Conservation (phyloP, 2,329 filamentous ascomycete genomes). For the Epichloe elymi region DNA sequence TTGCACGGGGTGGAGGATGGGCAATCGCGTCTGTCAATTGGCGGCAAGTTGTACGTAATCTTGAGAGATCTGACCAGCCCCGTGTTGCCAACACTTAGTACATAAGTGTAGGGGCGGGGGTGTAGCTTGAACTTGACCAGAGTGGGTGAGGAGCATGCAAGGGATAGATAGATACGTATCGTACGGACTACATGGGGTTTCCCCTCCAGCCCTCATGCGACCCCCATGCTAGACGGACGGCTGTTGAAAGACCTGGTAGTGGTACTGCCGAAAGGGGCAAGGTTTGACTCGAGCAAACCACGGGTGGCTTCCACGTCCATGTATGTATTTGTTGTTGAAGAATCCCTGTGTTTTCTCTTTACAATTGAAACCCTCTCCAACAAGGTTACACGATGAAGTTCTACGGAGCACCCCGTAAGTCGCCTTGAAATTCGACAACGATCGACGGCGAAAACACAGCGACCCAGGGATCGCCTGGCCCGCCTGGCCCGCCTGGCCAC, state of each 20-base stretch:
- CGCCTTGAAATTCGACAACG: neutral
- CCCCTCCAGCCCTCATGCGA: too few species aligned
- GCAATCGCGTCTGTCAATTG: neutral
- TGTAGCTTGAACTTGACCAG: neutral
- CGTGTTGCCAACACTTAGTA: neutral
- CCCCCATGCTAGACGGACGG: too few species aligned
- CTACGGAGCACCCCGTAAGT: too few species aligned
- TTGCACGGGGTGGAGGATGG: neutral
- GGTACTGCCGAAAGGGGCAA: too few species aligned
- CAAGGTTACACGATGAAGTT: neutral
- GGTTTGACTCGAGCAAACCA: too few species aligned
- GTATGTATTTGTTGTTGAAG: neutral
- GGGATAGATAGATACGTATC: too few species aligned
- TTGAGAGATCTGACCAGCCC: constrained; percentile 4
- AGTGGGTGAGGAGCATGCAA: neutral
- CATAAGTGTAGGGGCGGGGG: neutral
- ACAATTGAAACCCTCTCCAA: too few species aligned
- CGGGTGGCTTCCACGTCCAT: too few species aligned
- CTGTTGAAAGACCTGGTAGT: too few species aligned
- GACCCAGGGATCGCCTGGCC: neutral
- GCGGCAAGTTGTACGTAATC: neutral
- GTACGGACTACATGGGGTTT: too few species aligned
- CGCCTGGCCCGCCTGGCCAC: too few species aligned
- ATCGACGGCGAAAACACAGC: neutral
- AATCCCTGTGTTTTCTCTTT: neutral